Conservation (phyloP, 2,329 filamentous ascomycete species). For the Aspergillus brasiliensis region DNA sequence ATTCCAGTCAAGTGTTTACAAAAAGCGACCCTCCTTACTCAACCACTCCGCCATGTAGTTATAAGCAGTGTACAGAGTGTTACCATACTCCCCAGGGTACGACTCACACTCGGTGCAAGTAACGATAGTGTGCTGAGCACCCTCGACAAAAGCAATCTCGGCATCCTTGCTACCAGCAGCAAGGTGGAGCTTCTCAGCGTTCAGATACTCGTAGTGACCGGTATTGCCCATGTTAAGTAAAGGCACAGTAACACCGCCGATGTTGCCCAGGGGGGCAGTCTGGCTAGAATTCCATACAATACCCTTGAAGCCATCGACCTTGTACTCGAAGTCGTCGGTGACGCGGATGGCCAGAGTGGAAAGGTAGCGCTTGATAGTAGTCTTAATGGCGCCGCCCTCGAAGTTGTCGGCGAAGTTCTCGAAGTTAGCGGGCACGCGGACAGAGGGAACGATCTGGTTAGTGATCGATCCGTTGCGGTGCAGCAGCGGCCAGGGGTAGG, state of each 20-base stretch:
- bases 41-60: slow-evolving; percentile 2
- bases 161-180: neutral
- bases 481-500: neutral
- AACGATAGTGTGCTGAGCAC: slow-evolving; percentile 1
- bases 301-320: neutral
- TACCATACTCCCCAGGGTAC: neutral
- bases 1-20: neutral
- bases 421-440: neutral
- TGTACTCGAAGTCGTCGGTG: neutral
- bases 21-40: neutral
- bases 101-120: neutral
- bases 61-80: neutral
- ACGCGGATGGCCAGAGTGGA: neutral
- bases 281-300: slow-evolving; percentile 1
- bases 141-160: neutral
- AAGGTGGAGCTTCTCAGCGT: slow-evolving; percentile 5
- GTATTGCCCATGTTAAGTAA: neutral
- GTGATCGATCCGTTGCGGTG: slow-evolving; percentile 1
- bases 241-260: neutral
- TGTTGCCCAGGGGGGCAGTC: neutral
- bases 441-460: neutral
- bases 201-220: slow-evolving; percentile 5
- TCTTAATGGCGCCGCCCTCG: neutral
- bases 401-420: neutral
- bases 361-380: neutral